Conservation (phyloP, 169 alveolate genomes). For the Plasmodium falciparum region DNA sequence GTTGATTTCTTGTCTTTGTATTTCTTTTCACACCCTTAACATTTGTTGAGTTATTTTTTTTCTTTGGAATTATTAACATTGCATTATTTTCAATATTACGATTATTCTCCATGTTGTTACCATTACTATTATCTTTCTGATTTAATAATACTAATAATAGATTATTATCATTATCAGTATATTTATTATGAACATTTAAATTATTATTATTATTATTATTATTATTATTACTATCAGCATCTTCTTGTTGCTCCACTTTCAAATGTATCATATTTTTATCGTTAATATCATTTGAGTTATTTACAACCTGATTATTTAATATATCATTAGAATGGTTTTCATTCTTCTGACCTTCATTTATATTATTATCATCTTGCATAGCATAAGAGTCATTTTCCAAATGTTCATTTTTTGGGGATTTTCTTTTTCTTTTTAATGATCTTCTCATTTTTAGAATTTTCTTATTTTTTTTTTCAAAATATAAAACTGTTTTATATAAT, state of each 20-base stretch:
- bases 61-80: no score
- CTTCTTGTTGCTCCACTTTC: not conserved
- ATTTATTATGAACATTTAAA: not conserved
- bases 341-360: not conserved
- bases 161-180: not conserved
- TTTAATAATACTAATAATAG: no score
- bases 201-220: not conserved
- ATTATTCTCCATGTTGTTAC: no score
- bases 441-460: conserved; percentile 60
- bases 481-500: conserved; percentile 63
- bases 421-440: conserved; percentile 55
- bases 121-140: no score
- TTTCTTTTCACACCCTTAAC: no score
- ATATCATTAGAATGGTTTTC: not conserved
- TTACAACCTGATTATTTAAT: not conserved
- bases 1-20: no score
- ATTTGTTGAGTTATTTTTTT: no score
- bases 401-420: conserved; percentile 1
- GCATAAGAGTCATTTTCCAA: conserved; percentile 1
- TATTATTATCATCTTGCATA: conserved; percentile 3
- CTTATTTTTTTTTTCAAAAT: conserved; percentile 56
- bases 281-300: not conserved
- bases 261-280: not conserved
- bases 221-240: not conserved
- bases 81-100: no score